A percentile compares a stretch with the other conserved stretches of the same genome.
Evolutionary conservation across 306 rosid species (phyloP).

Genomic region (Cicer judaicum): DNA sequence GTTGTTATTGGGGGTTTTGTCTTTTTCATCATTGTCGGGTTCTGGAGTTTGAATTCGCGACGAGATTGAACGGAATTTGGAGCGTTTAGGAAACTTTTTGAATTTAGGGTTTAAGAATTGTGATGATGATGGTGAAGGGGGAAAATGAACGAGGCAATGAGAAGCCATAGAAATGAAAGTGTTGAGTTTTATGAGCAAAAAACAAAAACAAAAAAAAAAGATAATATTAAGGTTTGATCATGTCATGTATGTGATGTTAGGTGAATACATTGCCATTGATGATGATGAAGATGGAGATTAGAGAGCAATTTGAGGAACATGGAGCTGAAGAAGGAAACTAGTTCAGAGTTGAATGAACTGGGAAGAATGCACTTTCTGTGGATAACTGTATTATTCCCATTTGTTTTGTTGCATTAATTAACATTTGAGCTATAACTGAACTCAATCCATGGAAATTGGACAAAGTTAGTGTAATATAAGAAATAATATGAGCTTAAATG

Average conservation of each 20-base stretch:
- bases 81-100: conserved; percentile 43
- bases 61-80: conserved; percentile 48
- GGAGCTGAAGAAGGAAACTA: not conserved
- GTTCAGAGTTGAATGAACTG: not conserved
- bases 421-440: not conserved
- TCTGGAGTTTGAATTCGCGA: conserved; percentile 52
- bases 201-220: not conserved
- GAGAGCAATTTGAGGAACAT: not conserved
- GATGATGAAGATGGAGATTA: conserved; percentile 17
- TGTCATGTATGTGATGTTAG: not conserved
- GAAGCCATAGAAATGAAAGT: conserved; percentile 63
- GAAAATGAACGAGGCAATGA: conserved; percentile 48
- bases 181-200: not conserved
- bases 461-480: not conserved
- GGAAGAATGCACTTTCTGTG: not conserved
- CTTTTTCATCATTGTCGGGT: conserved; percentile 25
- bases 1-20: conserved; percentile 34
- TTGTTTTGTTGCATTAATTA: not conserved
- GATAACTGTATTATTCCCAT: not conserved
- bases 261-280: conserved; percentile 22
- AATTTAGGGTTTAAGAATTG: conserved; percentile 44
- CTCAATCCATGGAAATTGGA: not conserved
- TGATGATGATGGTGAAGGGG: conserved; percentile 34
- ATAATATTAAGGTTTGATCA: conserved; percentile 26
- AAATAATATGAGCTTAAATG: no score